Conservation (phyloP, 768 basidiomycete species). For the Trametes coccinea region DNA sequence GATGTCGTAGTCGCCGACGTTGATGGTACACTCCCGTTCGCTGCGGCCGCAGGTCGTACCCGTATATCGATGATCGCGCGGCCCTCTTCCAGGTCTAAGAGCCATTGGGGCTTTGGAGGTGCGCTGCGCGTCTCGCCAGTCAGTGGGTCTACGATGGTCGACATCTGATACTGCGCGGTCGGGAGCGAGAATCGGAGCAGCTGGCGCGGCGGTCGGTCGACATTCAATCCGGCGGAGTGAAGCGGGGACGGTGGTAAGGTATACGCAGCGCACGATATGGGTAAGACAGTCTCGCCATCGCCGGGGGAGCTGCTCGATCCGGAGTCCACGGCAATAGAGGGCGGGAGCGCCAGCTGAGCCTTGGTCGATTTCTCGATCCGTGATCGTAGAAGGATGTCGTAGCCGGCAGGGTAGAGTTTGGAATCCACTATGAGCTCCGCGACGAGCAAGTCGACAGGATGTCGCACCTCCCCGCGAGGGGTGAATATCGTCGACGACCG, state of each 20-base stretch:
- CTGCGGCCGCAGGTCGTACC: slow-evolving; percentile 48
- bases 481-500: slow-evolving; percentile 58
- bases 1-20: slow-evolving; percentile 35
- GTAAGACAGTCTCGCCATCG: slow-evolving; percentile 38
- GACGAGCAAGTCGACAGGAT: slow-evolving; percentile 69
- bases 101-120: slow-evolving; percentile 71
- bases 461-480: slow-evolving; percentile 58
- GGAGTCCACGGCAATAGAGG: slow-evolving; percentile 21
- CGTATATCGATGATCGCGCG: slow-evolving; percentile 59
- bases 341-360: slow-evolving; percentile 38
- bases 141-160: slow-evolving; percentile 79
- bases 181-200: slow-evolving; percentile 77
- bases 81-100: slow-evolving; percentile 59
- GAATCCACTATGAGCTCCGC: slow-evolving; percentile 81
- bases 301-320: slow-evolving; percentile 14
- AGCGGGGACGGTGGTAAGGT: slow-evolving; percentile 82
- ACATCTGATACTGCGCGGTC: slow-evolving; percentile 76
- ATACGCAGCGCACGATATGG: slow-evolving; percentile 60
- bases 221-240: slow-evolving; percentile 68
- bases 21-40: slow-evolving; percentile 25
- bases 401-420: slow-evolving; percentile 78
- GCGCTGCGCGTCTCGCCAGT: slow-evolving; percentile 65
- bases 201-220: slow-evolving; percentile 61
- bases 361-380: slow-evolving; percentile 39
- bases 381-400: slow-evolving; percentile 52